Base-by-base conservation (phyloP, 768 basidiomycete genomes). In the Tulasnella sp. region DNA sequence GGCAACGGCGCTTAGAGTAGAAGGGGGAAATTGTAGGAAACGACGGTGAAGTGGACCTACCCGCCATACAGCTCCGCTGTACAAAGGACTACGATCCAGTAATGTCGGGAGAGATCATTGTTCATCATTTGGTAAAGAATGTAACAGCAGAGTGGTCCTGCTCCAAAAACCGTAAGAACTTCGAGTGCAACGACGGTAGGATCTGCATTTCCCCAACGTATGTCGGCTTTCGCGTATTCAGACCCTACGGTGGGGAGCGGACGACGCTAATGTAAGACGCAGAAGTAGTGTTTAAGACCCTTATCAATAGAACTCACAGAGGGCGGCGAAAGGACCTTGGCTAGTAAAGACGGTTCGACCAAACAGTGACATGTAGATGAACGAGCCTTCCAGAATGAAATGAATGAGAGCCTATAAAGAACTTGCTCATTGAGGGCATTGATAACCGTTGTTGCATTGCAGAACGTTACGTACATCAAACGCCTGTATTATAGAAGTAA, bases 121-220 rank as follows among this genome's bases (percentile, higher is more conserved):
- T 82, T 84, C 29, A 87, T 80, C 29, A 94, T 83, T 77, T 88
- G 87, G 74, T 85, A 84, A 44, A 90, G 81, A 75, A 92, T 87
- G 74, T 88, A 90, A 78, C 85, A 88, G 77, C 89, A 90, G 70
- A 94, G 77, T 0, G 91, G 89, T 0, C 88, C 92, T 19, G 86
- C 90, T 26, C 80, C 81, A 39, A 94, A 83, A 12, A 94, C 92
- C 6, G 92, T 95, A 74, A 95, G 82, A 71, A 94, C 79, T 78
- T 95, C 92, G 39, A 95, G 86, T 6, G 91, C 88, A 62, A 95
- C 90, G 67, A 94, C 84, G 1, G 89, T 90, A 0, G 90, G 86
- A 77, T 95, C 92, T 0, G 91, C 82, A 59, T 84, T 77, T 16
- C 91, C 92, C 93, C 93, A 95, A 47, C 92, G 87, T 70, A 86